phyloP scores from a whole-genome alignment of 306 rosid genomes.

The Hylodesmum podocarpum region DNA sequence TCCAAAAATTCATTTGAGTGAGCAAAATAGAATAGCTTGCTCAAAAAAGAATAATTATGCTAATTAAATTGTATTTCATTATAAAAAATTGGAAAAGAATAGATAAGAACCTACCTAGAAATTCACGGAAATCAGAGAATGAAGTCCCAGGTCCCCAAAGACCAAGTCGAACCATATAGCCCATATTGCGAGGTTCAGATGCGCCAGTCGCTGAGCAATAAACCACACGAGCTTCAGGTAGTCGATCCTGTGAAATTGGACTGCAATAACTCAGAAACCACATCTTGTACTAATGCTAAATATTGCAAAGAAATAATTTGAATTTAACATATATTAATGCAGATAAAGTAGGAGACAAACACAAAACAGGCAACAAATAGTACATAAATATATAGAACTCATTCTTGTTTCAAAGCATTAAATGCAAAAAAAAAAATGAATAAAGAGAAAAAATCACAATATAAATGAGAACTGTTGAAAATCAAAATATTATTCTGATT shows the following conservation, averaged over 20 bases:
- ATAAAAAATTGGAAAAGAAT: background rate
- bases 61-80: background rate
- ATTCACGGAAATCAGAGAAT: conserved; percentile 81
- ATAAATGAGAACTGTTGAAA: background rate
- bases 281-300: conserved; percentile 16
- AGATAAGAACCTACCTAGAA: conserved; percentile 61
- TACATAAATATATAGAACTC: background rate
- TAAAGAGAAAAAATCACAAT: no score
- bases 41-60: background rate
- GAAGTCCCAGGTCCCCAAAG: conserved; percentile 97
- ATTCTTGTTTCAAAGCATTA: background rate
- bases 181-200: conserved; percentile 98
- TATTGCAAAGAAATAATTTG: conserved; percentile 9
- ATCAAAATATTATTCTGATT: no score
- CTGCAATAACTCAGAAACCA: conserved; percentile 17
- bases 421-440: no score
- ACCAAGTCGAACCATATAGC: conserved; percentile 98
- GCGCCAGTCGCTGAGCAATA: conserved; percentile 99
- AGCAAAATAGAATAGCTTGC: background rate
- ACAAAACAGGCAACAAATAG: background rate
- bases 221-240: conserved; percentile 85
- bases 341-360: background rate
- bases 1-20: background rate
- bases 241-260: conserved; percentile 66
- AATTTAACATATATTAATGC: background rate